Conservation (phyloP, 345 rosid species). For the Cochlearia excelsa region DNA sequence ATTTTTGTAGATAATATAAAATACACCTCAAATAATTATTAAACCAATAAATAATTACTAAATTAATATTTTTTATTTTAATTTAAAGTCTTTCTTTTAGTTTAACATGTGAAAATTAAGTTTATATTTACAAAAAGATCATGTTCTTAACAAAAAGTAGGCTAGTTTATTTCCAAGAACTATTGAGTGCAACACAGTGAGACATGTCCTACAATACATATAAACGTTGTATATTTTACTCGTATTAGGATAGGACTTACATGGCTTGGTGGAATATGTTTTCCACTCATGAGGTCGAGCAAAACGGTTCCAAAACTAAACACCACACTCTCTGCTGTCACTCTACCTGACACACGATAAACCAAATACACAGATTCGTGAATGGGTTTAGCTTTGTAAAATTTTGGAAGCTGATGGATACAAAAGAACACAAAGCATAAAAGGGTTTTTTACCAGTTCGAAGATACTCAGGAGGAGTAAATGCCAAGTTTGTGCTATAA, state of each 20-base stretch:
- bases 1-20: no score
- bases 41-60: no score
- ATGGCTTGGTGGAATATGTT: constrained; percentile 91
- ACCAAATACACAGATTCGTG: neutral
- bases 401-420: neutral
- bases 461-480: constrained; percentile 31
- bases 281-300: constrained; percentile 87
- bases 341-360: constrained; percentile 50
- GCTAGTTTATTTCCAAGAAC: constrained; percentile 5
- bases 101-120: no score
- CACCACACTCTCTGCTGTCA: constrained; percentile 75
- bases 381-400: neutral
- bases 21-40: no score
- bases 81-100: no score
- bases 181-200: constrained; percentile 8
- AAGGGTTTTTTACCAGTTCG: constrained; percentile 58
- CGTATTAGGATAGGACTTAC: constrained; percentile 38
- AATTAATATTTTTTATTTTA: no score
- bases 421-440: neutral
- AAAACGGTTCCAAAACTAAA: constrained; percentile 81
- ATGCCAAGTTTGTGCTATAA: no score
- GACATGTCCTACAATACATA: constrained; percentile 8
- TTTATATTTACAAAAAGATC: neutral
- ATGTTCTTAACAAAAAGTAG: neutral
- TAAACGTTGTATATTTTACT: constrained; percentile 5